Evolutionary conservation across 1,139 yeast species (phyloP), one percentile per base, ranked within the genome.

Genomic region (Pichia sp.): DNA sequence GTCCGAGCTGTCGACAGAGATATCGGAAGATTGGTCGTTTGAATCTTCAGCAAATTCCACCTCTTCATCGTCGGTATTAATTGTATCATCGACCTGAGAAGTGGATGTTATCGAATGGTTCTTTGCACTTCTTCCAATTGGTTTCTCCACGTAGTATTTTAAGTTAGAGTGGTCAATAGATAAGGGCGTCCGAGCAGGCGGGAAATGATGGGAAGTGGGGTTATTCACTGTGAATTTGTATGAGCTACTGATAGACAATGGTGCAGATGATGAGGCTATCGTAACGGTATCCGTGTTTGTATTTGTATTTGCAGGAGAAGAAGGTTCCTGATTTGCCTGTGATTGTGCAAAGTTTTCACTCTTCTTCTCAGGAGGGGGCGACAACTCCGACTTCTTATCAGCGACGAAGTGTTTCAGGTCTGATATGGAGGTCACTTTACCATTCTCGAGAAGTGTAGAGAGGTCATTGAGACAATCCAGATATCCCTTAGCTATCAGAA

Each of bases 391-490:
- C 11, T 21, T 34, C 23, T 39, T 41, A 1, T 26, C 6, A 9
- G 22, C 13, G 5, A 40, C 16, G 15, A 40, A 38, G 2, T 32
- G 32, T 13, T 15, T 31, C 16, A 40, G 18, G 16, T 36, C 39
- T 10, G 26, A 12, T 3, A 36, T n/a, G 5, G 39, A 33, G 8
- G 23, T 12, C 5, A 27, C 15, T 14, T 14, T 21, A n/a, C 31
- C 37, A 22, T 23, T 29, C 5, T 63, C 56, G 11, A 71, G 56
- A 3, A 75, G 58, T n/a, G 67, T 55, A 3, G 75, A 48, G 19
- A 77, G 48, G 42, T 77, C 84, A 39, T 76, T 69, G 7, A 77
- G 47, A 48, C 82, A 75, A 26, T 67, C 69, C 30, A 75, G 51
- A 45, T 77, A 77, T 0, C 85, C 85, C 40, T 66, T 67, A 30